These are phyloP conservation scores for Albugo candida DNA, from an alignment of 352 stramenopile genomes.

Conservation along the genomic window DNA sequence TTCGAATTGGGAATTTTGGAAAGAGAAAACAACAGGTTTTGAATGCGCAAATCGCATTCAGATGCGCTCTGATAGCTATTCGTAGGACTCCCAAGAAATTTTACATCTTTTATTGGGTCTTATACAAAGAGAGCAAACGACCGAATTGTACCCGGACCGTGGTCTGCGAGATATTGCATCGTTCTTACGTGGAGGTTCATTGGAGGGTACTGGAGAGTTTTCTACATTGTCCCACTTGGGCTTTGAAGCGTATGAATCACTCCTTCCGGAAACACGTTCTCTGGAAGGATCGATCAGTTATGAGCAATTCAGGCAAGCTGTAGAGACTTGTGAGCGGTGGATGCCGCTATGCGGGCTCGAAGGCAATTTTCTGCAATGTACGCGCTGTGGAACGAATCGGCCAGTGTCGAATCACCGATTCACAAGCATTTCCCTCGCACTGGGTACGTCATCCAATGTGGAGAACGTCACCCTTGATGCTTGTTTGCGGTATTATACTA, in stretches of 20 bases:
- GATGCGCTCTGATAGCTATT: neutral
- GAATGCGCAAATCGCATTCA: no score
- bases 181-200: constrained; percentile 6
- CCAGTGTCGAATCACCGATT: constrained; percentile 63
- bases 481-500: constrained; percentile 42
- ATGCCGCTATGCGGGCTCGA: constrained; percentile 60
- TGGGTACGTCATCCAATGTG: constrained; percentile 15
- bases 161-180: constrained; percentile 26
- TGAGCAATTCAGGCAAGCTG: constrained; percentile 30
- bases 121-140: constrained; percentile 41
- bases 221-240: no score
- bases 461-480: constrained; percentile 25
- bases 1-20: no score
- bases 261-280: neutral
- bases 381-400: constrained; percentile 31
- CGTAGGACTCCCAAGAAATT: constrained; percentile 64
- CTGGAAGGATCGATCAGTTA: constrained; percentile 42
- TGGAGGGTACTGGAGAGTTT: neutral
- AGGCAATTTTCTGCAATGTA: constrained; percentile 65
- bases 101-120: constrained; percentile 74
- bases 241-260: no score
- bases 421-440: constrained; percentile 53
- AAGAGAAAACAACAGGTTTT: no score
- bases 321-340: constrained; percentile 21
- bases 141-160: constrained; percentile 24